Conservation (phyloP, 1,284 basidiomycete species). For the Mycosarcoma mackinlayi region DNA sequence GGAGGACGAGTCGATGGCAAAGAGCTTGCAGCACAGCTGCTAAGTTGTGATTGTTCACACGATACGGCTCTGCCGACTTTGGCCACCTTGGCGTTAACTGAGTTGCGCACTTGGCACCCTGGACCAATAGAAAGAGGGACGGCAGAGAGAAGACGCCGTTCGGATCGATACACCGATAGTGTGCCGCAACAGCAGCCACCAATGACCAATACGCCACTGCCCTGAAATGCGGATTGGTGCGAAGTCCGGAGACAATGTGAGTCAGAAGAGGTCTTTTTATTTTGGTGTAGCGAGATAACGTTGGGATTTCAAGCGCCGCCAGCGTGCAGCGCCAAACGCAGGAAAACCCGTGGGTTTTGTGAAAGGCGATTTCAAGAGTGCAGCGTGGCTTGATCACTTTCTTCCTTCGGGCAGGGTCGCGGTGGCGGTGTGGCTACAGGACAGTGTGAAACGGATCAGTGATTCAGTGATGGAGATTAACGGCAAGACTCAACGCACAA, state of each 20-base stretch:
- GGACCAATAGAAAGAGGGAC: too few relatives aligned
- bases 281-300: neutral
- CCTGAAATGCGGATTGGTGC: too few relatives aligned
- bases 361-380: neutral
- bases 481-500: too few relatives aligned
- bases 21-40: neutral
- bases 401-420: too few relatives aligned
- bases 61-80: neutral
- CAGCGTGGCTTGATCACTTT: conserved; percentile 2
- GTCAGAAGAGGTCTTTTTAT: too few relatives aligned
- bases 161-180: conserved; percentile 2
- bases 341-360: conserved; percentile 1
- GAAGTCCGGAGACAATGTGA: conserved; percentile 10
- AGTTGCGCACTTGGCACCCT: too few relatives aligned
- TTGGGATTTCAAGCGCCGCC: neutral
- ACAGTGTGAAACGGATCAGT: too few relatives aligned
- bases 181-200: conserved; percentile 1
- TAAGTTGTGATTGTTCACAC: conserved; percentile 2
- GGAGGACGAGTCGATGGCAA: neutral
- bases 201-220: too few relatives aligned
- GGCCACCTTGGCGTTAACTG: neutral
- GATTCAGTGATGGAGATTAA: too few relatives aligned
- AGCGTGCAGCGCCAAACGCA: neutral
- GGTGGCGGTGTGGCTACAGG: too few relatives aligned
- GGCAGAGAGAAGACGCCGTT: too few relatives aligned